Conservation (phyloP, 2,329 filamentous ascomycete species). For the Annulohypoxylon truncatum region DNA sequence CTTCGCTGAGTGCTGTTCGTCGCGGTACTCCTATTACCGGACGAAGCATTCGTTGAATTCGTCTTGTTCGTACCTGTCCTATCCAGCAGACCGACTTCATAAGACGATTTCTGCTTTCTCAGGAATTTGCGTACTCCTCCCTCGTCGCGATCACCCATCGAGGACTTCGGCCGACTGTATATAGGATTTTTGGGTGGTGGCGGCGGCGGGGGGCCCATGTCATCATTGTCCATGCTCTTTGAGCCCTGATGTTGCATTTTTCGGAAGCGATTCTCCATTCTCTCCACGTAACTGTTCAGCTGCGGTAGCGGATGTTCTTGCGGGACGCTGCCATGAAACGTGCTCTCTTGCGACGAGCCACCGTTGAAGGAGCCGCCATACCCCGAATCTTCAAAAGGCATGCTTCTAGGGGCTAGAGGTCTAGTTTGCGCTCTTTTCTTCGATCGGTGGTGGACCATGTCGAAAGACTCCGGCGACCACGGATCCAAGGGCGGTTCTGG, state of each 20-base stretch:
- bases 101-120: slow-evolving; percentile 77
- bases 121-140: slow-evolving; percentile 59
- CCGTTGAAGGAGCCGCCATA: slow-evolving; percentile 70
- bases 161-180: slow-evolving; percentile 69
- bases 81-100: slow-evolving; percentile 79
- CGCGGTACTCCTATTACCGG: slow-evolving; percentile 73
- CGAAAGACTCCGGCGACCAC: slow-evolving; percentile 93
- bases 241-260: slow-evolving; percentile 74
- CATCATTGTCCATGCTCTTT: slow-evolving; percentile 58
- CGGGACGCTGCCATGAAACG: slow-evolving; percentile 55
- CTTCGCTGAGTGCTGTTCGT: slow-evolving; percentile 80
- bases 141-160: slow-evolving; percentile 58
- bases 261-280: slow-evolving; percentile 87
- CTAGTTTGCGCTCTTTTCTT: slow-evolving; percentile 53
- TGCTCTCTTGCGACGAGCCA: slow-evolving; percentile 62
- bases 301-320: slow-evolving; percentile 73
- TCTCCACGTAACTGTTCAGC: slow-evolving; percentile 86
- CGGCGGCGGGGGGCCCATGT: slow-evolving; percentile 55
- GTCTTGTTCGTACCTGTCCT: slow-evolving; percentile 92
- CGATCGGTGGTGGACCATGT: slow-evolving; percentile 61
- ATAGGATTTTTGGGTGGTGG: slow-evolving; percentile 62
- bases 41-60: slow-evolving; percentile 81
- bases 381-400: slow-evolving; percentile 70
- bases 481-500: slow-evolving; percentile 72
- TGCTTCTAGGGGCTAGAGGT: slow-evolving; percentile 80